Percentiles rank a stretch among this genome's conserved stretches.
Conservation (phyloP, 257 asterid genomes). For the Coffea eugenioides region DNA sequence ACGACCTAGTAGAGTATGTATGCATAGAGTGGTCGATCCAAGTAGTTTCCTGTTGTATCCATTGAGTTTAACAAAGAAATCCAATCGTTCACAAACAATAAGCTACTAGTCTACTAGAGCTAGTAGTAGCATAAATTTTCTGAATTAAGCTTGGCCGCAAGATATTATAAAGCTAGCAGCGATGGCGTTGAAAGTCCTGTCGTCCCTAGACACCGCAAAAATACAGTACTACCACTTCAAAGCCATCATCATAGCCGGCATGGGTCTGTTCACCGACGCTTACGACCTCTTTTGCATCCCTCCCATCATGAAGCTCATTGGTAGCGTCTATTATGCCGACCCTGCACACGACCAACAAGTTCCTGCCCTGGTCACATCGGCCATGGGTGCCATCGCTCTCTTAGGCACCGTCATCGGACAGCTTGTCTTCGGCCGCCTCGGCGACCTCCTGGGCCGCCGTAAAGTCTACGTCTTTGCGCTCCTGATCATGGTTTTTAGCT, state of each 20-base stretch:
- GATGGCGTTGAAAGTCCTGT: conserved; percentile 52
- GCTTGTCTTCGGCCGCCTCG: conserved; percentile 47
- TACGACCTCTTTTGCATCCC: conserved; percentile 63
- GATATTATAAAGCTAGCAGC: no score
- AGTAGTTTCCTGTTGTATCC: no score
- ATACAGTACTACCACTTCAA: conserved; percentile 57
- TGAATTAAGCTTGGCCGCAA: no score
- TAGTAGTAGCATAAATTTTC: no score
- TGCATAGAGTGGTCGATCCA: no score
- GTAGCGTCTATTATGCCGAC: conserved; percentile 35
- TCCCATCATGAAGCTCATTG: conserved; percentile 51
- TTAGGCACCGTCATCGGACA: conserved; percentile 52
- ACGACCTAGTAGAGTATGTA: no score
- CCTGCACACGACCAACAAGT: background rate
- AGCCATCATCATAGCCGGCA: conserved; percentile 57
- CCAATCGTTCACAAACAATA: no score
- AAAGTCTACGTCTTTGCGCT: conserved; percentile 49
- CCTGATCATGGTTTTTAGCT: conserved; percentile 51
- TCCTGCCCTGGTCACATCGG: conserved; percentile 30
- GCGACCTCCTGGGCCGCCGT: conserved; percentile 51
- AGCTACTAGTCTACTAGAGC: no score
- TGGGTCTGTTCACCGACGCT: conserved; percentile 64
- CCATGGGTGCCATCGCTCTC: conserved; percentile 42
- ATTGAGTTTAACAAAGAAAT: no score
- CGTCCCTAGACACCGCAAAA: conserved; percentile 53